Evolutionary conservation across 371 early-diverging fungal genomes (phyloP), one percentile per base, ranked within the genome.

Genomic region (Nematocida displodere): DNA sequence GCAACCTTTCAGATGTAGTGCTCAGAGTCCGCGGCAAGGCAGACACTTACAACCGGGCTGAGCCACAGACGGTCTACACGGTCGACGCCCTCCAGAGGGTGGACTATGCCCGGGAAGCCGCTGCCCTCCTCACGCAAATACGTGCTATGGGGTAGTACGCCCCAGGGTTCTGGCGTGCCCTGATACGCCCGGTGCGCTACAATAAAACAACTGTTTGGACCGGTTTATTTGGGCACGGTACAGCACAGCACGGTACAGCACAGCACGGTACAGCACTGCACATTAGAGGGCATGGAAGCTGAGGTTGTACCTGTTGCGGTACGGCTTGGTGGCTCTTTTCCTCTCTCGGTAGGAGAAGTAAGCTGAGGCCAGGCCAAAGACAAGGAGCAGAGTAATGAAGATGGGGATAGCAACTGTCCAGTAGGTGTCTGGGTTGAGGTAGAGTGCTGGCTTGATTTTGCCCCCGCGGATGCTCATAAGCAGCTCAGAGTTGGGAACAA

Each of bases 401-500:
- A 76, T 58, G 17, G 59, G 58, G 24, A 80, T 61, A 17, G 76
- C 61, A 31, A 66, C 64, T 17, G 56, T 39, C 52, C 66, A 61
- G 54, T 80, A 78, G 2, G 47, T 56, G 40, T 48, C 50, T 20
- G 62, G 56, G 28, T 75, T 78, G 8, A 80, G 50, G 46, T 77
- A 66, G 15, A 78, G 66, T 15, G 63, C 54, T 24, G 52, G 50
- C 33, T 59, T 66, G 36, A 78, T 64, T 2, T 62, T 55, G 15
- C 76, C 26, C 31, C 64, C 40, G 24, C 34, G 49, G 34, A 75
- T 33, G 29, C 55, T 48, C 42, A 80, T 66, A 26, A 80, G 42
- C 13, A 80, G 39, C 56, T 78, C 80, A 31, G 77, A 76, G 36
- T 80, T 80, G 36, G 77, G 80, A 24, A 80, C 66, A 22, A 78